A percentile compares a stretch with the other conserved stretches of the same genome.
These are phyloP conservation scores for Neoboletus subvelutipes DNA, from an alignment of 768 basidiomycete species.

Conservation along the genomic window DNA sequence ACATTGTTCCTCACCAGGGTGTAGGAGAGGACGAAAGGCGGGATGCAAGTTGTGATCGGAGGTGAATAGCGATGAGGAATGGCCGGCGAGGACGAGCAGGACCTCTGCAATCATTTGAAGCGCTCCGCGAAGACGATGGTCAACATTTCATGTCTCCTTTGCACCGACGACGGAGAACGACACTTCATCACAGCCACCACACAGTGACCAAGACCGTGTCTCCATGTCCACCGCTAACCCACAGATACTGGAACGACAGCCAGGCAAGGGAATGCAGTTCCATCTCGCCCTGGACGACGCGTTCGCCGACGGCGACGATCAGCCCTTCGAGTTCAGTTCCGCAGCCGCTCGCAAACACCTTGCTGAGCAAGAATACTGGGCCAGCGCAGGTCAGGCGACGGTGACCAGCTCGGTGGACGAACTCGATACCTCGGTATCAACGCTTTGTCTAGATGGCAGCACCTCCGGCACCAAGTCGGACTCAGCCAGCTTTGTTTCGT, in stretches of 20 bases:
- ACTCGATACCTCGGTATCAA: constrained; percentile 53
- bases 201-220: neutral
- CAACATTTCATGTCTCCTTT: neutral
- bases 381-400: constrained; percentile 25
- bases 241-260: constrained; percentile 21
- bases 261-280: constrained; percentile 23
- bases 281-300: constrained; percentile 62
- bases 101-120: constrained; percentile 81
- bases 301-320: constrained; percentile 57
- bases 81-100: constrained; percentile 82
- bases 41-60: constrained; percentile 57
- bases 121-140: neutral
- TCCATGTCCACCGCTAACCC: constrained; percentile 17
- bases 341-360: constrained; percentile 64
- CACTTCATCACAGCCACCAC: constrained; percentile 7
- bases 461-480: constrained; percentile 16
- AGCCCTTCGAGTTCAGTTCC: constrained; percentile 53
- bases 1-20: constrained; percentile 86
- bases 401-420: constrained; percentile 36
- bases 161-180: neutral
- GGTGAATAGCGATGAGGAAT: constrained; percentile 82
- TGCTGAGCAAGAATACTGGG: constrained; percentile 45
- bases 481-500: constrained; percentile 15
- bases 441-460: constrained; percentile 51
- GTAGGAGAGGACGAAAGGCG: constrained; percentile 68